These are phyloP conservation scores for Chlamydomonas urium DNA, from an alignment of 139 green algal genomes.

Conservation along the genomic window DNA sequence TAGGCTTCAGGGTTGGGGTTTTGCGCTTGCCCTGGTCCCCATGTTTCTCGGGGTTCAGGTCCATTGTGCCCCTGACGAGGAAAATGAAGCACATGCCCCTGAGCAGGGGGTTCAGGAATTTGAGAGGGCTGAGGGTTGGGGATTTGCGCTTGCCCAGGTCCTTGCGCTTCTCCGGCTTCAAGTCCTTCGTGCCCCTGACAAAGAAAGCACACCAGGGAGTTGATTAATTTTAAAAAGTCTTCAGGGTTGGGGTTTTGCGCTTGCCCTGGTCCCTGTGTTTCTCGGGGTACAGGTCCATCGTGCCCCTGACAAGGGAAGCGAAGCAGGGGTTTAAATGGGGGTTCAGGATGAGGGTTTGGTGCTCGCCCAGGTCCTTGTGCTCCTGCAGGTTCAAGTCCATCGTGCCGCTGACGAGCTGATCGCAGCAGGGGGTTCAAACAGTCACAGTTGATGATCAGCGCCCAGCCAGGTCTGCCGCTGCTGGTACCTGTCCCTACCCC, in stretches of 20 bases:
- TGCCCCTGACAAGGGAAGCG: slow-evolving; percentile 19
- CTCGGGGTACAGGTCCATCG: slow-evolving; percentile 47
- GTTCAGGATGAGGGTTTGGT: not conserved
- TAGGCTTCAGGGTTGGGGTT: not conserved
- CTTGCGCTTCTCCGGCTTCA: slow-evolving; percentile 45
- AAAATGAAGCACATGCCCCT: not conserved
- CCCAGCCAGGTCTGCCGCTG: not conserved
- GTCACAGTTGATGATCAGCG: not conserved
- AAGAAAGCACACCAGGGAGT: not conserved
- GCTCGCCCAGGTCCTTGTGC: not conserved
- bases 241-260: not conserved
- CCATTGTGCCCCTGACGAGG: slow-evolving; percentile 38
- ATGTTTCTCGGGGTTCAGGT: slow-evolving; percentile 40
- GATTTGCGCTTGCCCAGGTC: no score
- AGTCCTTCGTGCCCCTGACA: slow-evolving; percentile 56
- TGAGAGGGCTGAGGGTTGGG: no score
- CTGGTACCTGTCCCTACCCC: not conserved
- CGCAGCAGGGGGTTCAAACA: not conserved
- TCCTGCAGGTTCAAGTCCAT: not conserved
- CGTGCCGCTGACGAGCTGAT: not conserved
- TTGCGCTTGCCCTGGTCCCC: slow-evolving; percentile 14
- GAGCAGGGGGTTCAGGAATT: no score
- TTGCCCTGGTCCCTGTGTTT: slow-evolving; percentile 25
- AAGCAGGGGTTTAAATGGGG: not conserved
- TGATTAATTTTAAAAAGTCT: not conserved